Evolutionary conservation across 345 rosid species (phyloP).

Genomic region (Dimocarpus longan): DNA sequence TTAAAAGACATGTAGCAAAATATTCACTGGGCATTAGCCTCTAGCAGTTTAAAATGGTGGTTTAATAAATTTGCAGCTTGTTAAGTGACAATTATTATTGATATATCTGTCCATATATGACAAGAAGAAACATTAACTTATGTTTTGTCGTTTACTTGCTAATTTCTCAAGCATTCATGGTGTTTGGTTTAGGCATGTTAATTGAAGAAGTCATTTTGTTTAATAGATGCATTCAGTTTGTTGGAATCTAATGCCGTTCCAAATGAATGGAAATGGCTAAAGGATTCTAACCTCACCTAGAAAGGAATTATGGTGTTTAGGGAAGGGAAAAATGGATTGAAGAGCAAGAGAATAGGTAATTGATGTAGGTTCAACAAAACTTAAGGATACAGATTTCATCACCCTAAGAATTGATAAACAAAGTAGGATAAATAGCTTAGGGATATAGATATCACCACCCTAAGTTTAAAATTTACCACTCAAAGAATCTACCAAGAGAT

Average conservation of each 20-base stretch:
- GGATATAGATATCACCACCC: no score
- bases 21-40: background rate
- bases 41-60: background rate
- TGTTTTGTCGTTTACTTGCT: constrained; percentile 6
- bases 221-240: background rate
- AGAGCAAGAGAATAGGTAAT: no score
- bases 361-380: no score
- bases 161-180: background rate
- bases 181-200: background rate
- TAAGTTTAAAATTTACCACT: no score
- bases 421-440: no score
- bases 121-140: background rate
- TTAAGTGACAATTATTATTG: background rate
- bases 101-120: background rate
- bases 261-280: no score
- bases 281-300: no score
- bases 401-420: no score
- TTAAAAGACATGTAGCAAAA: background rate
- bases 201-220: background rate
- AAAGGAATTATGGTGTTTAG: no score
- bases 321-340: no score
- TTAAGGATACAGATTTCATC: no score
- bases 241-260: background rate
- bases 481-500: no score
- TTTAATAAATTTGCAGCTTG: background rate